Base-by-base conservation (phyloP, 176 grass and related monocot species). In the Pontederia paniculata region DNA sequence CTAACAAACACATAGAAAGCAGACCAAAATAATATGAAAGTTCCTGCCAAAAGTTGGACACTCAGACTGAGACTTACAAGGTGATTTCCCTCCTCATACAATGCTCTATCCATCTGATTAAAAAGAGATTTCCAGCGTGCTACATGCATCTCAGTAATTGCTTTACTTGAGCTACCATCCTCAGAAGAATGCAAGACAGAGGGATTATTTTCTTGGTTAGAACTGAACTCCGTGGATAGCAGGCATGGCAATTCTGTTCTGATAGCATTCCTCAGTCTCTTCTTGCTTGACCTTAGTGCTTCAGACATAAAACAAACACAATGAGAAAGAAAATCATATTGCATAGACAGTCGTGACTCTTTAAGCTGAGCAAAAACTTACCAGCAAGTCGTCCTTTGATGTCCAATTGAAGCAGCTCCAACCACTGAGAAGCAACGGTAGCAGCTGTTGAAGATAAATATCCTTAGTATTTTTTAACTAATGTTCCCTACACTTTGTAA, bases 361-460 rank as follows among this genome's bases (percentile, higher is more conserved):
- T 31, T 31, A 31, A 31, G 25, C 10, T 23, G 75, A 43, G 52
- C 45, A 56, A 52, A 71, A n/a, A 47, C 48, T 60, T 82, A 98
- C 93, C 93, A 76, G 86, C 79, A 70, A 91, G 86, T 51, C 93
- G 83, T 21, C 93, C 93, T 80, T 88, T 77, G 60, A 98, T 88
- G 53, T 98, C 93, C 42, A 91, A 86, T 23, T 84, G 93, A 57
- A 98, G 73, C 31, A 98, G 77, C 44, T 88, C 93, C 77, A 98
- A 68, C 93, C 93, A 98, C 45, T 91, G 86, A 62, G 83, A 91
- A 55, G 86, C 86, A 70, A 86, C 80, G 55, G 72, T 79, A 23
- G 93, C 86, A 60, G 93, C 93, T 98, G 85, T 48, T 23, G 52
- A 53, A 48, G 54, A 69, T 45, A 9, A 41, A 22, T 22, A 47